A percentile compares a stretch with the other conserved stretches of the same genome.
These are phyloP conservation scores for Aspergillus phoenicis DNA, from an alignment of 2,329 filamentous ascomycete genomes.

Conservation along the genomic window DNA sequence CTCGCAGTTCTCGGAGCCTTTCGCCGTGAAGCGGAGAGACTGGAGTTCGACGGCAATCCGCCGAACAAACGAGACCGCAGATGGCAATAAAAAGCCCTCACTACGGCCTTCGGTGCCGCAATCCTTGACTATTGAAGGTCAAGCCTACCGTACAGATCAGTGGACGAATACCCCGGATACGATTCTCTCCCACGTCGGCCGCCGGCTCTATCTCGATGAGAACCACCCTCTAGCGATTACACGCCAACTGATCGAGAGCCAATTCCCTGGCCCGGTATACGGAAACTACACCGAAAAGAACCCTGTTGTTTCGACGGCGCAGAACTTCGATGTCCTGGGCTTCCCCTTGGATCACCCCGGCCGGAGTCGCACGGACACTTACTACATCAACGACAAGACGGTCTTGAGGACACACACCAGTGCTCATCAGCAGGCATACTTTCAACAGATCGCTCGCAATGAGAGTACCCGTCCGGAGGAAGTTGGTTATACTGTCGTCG, in stretches of 20 bases:
- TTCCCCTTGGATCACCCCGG: conserved; percentile 88
- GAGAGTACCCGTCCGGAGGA: conserved; percentile 37
- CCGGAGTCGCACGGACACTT: conserved; percentile 85
- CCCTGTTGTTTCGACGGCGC: conserved; percentile 78
- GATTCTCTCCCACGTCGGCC: conserved; percentile 72
- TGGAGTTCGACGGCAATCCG: conserved; percentile 39
- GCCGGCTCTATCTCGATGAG: conserved; percentile 83
- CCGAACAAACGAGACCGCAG: conserved; percentile 21
- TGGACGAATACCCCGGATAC: conserved; percentile 84
- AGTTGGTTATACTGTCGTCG: conserved; percentile 84
- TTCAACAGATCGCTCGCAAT: conserved; percentile 60
- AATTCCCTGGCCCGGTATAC: conserved; percentile 74
- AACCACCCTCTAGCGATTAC: conserved; percentile 92
- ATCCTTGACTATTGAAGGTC: conserved; percentile 62
- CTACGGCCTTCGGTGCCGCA: conserved; percentile 15
- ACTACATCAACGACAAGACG: conserved; percentile 84
- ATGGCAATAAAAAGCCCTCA: conserved; percentile 12
- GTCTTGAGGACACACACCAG: conserved; percentile 92
- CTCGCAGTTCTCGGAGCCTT: conserved; percentile 21
- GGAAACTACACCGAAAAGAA: conserved; percentile 76
- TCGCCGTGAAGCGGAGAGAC: conserved; percentile 25
- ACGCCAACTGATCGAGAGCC: conserved; percentile 85
- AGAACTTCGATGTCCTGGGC: conserved; percentile 97
- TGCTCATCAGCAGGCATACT: conserved; percentile 88
- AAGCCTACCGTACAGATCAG: conserved; percentile 67